Base-by-base conservation (phyloP, 108 stramenopile genomes). In the Fistulifera pelliculosa region DNA sequence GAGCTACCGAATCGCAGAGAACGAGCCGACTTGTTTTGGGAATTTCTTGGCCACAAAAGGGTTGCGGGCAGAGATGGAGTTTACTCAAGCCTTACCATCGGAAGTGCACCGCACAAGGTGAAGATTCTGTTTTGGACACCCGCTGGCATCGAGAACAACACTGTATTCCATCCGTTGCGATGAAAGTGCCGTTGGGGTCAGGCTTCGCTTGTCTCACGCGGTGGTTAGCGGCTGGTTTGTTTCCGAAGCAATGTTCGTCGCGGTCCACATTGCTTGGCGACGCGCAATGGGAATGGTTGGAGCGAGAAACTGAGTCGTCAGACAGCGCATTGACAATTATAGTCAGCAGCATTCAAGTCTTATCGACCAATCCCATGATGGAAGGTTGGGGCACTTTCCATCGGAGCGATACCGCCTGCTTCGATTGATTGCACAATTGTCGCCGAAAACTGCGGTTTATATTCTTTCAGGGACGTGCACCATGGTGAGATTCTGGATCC, bases 371-470 rank as follows among this genome's bases (percentile, higher is more conserved):
- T 65, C 84, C 90, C 16, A 64, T 79, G 47, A 77, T 88, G 63
- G 94, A 95, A 51, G 66, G 69, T 8, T 95, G 94, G 94, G 87
- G 85, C 90, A 92, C 22, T 92, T 90, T 73, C 88, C 90, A 1
- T 27, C 40, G 10, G 86, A 83, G 47, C 74, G 80, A 56, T 38
- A 54, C 18, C 66, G 74, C 1, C 59, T 95, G 7, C 61, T 90
- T 43, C 57, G 60, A 2, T 28, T 90, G 18, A 49, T 93, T 18
- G 70, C 51, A 13, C 25, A 41, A 8, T 8, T 45, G 16, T 1
- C 26, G 41, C 2, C 53, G 41, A 40, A 26, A 55, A 50, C 56
- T 61, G 15, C 69, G 57, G 54, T 85, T 59, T 44, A 88, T 25
- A 52, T 89, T 21, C 54, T 84, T 48, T 80, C 78, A 42, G 94